phyloP scores from a whole-genome alignment of 2,329 filamentous ascomycete genomes.

The Fusarium anthophilum region DNA sequence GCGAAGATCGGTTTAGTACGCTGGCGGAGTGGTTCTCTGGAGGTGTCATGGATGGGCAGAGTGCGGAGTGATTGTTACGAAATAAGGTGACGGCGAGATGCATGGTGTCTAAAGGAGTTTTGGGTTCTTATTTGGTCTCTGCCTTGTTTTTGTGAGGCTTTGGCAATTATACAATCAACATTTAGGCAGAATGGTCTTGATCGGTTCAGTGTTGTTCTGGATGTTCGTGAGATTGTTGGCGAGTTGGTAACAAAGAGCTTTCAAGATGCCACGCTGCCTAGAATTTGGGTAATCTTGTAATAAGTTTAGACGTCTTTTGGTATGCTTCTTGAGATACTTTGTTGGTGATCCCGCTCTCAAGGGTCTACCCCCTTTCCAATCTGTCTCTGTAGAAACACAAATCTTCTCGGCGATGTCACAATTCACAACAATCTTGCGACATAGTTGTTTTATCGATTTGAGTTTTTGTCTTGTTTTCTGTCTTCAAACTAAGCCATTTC shows the following conservation, averaged over 20 bases:
- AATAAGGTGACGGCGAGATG: background rate
- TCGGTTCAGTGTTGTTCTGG: background rate
- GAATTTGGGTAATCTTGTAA: too few species aligned
- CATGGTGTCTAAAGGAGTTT: slow-evolving; percentile 36
- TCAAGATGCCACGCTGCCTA: background rate
- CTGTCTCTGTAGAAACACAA: background rate
- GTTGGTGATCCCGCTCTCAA: accelerated
- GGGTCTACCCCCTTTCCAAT: background rate
- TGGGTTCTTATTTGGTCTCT: slow-evolving; percentile 2
- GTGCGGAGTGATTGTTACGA: slow-evolving; percentile 41
- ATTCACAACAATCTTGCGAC: accelerated
- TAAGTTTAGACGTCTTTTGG: background rate
- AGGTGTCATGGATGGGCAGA: slow-evolving; percentile 77
- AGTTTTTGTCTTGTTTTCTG: accelerated
- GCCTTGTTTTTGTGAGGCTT: background rate
- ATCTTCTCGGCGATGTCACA: accelerated
- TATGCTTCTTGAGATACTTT: background rate
- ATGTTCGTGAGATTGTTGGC: background rate
- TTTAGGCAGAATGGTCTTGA: slow-evolving; percentile 5
- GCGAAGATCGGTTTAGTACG: slow-evolving; percentile 86
- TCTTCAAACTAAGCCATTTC: background rate
- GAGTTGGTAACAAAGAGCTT: background rate
- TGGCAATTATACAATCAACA: background rate
- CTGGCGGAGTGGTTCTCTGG: slow-evolving; percentile 95
- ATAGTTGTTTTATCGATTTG: accelerated